Evolutionary conservation across 148 eudicot species (phyloP), one percentile per base, ranked within the genome.

Genomic region (Camellia lanceoleosa): DNA sequence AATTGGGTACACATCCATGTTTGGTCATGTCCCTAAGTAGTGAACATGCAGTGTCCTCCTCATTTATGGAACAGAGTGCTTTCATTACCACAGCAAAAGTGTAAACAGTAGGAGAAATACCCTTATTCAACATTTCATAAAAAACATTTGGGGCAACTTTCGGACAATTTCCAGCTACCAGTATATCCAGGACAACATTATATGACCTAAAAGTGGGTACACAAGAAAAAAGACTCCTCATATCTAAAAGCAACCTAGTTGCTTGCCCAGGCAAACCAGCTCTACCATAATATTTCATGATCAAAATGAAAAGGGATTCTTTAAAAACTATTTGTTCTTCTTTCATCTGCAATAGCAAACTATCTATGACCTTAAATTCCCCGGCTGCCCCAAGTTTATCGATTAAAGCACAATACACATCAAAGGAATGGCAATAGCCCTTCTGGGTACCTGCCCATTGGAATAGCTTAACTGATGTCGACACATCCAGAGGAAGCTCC

Each of bases 11-110:
- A 85, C 99, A 94, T 66, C 98, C 99, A 84, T 94, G 84, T 78
- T 87, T 96, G 12, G 95, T 90, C 99, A 96, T 92, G 85, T 92
- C 99, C 81, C 91, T 90, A 71, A 96, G 91, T 72, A 96, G 92
- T 4, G 94, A 90, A 74, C 88, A 88, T 0, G 99, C 99, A 54
- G 91, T 86, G 56, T 96, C 99, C 62, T 92, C 85, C 77, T 94
- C 94, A 82, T 90, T 86, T 76, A 82, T 70, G 78, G 75, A 87
- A 86, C 99, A 96, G 51, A 94, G 85, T 2, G 98, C 97, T 83
- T 91, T 89, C 88, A 96, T 91, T 43, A 96, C 98, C 67, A 89
- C 78, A 62, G 84, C 94, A 84, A 96, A 96, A 16, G 93, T 90
- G 75, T 78, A 91, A 70, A 91, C 98, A 62, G 90, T 90, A 0